A percentile compares a stretch with the other conserved stretches of the same genome.
phyloP scores from a whole-genome alignment of 208 protist species.

The Leishmania turanica region DNA sequence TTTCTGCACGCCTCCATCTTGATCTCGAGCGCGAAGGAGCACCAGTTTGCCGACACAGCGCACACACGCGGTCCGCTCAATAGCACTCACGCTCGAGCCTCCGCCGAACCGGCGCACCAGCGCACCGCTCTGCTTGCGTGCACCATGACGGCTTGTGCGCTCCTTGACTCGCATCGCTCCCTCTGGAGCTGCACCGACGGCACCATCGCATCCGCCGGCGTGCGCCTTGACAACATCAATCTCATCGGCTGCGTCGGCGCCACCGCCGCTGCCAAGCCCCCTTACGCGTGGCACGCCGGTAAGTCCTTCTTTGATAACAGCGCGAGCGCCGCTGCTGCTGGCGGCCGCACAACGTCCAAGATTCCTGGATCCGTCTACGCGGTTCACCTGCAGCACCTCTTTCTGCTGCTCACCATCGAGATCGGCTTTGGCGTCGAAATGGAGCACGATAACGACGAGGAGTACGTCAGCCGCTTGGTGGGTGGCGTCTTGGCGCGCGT shows the following conservation, averaged over 20 bases:
- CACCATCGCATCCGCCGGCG: neutral
- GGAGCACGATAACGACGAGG: conserved; percentile 47
- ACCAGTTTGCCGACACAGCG: neutral
- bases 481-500: conserved; percentile 79
- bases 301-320: conserved; percentile 55
- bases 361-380: conserved; percentile 74
- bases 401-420: conserved; percentile 69
- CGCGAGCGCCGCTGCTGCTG: conserved; percentile 35
- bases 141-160: neutral
- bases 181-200: neutral
- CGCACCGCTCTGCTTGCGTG: neutral
- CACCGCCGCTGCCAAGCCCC: neutral
- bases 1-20: neutral
- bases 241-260: neutral
- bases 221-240: neutral
- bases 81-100: neutral
- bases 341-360: conserved; percentile 49
- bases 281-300: conserved; percentile 38
- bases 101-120: neutral
- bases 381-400: conserved; percentile 60
- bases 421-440: conserved; percentile 76
- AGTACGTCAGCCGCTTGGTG: conserved; percentile 36
- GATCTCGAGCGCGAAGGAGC: neutral
- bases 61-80: neutral
- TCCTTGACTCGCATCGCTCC: neutral